phyloP scores from a whole-genome alignment of 208 protist genomes.

The Acanthamoeba healyi region DNA sequence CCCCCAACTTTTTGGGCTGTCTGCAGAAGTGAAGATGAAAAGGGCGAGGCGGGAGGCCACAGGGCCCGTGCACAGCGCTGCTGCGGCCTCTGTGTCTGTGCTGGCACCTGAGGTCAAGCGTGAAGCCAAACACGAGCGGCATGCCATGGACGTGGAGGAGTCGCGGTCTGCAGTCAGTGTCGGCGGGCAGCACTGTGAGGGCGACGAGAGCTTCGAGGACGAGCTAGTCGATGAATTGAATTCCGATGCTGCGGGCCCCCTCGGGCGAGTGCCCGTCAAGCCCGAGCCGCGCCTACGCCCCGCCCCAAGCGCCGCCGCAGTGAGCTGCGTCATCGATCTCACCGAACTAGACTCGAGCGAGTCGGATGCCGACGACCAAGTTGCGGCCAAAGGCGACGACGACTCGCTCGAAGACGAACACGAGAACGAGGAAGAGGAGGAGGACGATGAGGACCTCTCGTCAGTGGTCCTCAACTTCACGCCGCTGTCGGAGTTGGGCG shows the following conservation, averaged over 20 bases:
- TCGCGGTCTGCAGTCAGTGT: no score
- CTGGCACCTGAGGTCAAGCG: no score
- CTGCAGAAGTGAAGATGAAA: no score
- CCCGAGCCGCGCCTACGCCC: no score
- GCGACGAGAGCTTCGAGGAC: constrained; percentile 7
- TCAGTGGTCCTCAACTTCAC: constrained; percentile 2
- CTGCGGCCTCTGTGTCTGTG: no score
- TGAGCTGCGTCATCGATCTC: not conserved
- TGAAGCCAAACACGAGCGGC: no score
- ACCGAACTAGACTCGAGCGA: no score
- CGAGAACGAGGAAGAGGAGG: not conserved
- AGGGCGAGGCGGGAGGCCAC: no score
- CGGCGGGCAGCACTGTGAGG: no score
- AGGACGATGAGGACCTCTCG: not conserved
- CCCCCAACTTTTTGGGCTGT: no score
- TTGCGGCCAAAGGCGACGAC: not conserved
- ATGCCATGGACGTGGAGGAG: no score
- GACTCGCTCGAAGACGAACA: not conserved
- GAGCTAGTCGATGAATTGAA: not conserved
- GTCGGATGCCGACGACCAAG: not conserved
- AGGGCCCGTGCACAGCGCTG: no score
- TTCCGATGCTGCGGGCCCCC: not conserved
- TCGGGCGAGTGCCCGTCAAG: not conserved
- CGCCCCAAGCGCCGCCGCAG: not conserved
- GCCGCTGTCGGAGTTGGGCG: not conserved